Evolutionary conservation across 2,329 filamentous ascomycete species (phyloP).

Genomic region (Monosporascus sp.): DNA sequence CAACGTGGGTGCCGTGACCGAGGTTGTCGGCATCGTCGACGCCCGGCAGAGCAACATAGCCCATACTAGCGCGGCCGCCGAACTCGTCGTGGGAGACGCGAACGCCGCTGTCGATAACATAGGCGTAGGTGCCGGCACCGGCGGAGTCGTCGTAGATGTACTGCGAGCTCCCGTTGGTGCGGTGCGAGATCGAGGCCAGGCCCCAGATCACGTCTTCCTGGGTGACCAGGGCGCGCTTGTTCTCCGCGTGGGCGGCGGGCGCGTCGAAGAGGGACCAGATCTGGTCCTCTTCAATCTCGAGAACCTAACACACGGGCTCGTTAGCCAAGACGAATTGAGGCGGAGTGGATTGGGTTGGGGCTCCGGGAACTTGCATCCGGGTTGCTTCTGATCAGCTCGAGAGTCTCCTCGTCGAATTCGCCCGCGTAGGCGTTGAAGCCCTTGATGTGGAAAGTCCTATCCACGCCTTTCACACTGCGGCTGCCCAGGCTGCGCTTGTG

Average conservation of each 20-base stretch:
- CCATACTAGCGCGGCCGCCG: conserved; percentile 31
- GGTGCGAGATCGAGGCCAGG: conserved; percentile 40
- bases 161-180: conserved; percentile 22
- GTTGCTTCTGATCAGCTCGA: conserved; percentile 31
- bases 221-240: conserved; percentile 20
- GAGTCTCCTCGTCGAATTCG: conserved; percentile 36
- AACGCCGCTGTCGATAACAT: conserved; percentile 51
- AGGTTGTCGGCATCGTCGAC: conserved; percentile 26
- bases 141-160: conserved; percentile 38
- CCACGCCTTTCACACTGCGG: conserved; percentile 29
- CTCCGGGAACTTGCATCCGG: conserved; percentile 21
- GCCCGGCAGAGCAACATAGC: conserved; percentile 21
- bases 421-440: conserved; percentile 37
- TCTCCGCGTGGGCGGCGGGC: conserved; percentile 3
- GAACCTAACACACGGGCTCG: conserved; percentile 16
- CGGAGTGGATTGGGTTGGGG: too few species aligned
- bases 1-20: conserved; percentile 43
- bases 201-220: conserved; percentile 36
- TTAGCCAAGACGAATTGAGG: not conserved
- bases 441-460: conserved; percentile 36
- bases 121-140: conserved; percentile 38
- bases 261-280: conserved; percentile 21
- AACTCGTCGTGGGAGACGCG: conserved; percentile 38
- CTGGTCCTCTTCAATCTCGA: conserved; percentile 25
- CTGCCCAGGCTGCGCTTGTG: conserved; percentile 30